Evolutionary conservation across 805 yeast species (phyloP).

Genomic region (Spathaspora sp.): DNA sequence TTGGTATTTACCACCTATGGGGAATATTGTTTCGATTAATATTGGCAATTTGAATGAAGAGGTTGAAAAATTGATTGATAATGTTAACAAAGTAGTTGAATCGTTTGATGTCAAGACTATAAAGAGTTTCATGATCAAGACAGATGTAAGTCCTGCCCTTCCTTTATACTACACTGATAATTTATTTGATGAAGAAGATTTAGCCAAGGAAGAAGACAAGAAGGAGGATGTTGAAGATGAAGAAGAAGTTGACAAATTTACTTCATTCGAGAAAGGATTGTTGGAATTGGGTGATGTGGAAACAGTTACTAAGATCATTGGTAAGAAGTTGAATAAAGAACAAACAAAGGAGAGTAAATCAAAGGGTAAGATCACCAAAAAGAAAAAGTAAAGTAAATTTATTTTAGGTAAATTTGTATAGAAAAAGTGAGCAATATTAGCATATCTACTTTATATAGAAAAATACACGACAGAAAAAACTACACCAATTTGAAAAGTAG

Average conservation of each 20-base stretch:
- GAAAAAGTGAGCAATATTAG: neutral
- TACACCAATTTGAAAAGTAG: neutral
- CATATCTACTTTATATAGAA: neutral
- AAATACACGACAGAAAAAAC: neutral
- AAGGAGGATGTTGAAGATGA: conserved; percentile 10
- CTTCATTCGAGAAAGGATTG: conserved; percentile 71
- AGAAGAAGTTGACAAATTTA: conserved; percentile 39
- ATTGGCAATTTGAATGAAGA: conserved; percentile 51
- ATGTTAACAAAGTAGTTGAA: conserved; percentile 52
- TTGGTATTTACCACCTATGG: conserved; percentile 66
- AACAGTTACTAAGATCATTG: conserved; percentile 60
- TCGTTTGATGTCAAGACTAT: conserved; percentile 43
- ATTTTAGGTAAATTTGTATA: neutral
- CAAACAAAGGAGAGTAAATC: conserved; percentile 4
- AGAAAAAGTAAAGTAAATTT: conserved; percentile 3
- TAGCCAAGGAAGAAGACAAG: conserved; percentile 20
- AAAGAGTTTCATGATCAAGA: conserved; percentile 63
- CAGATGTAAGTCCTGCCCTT: conserved; percentile 71
- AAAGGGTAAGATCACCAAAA: conserved; percentile 16
- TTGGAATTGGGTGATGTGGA: conserved; percentile 79
- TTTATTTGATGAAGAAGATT: conserved; percentile 48
- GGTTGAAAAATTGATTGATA: conserved; percentile 52
- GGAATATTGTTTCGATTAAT: conserved; percentile 61
- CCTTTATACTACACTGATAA: conserved; percentile 74
- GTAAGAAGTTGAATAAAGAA: conserved; percentile 44